These are phyloP conservation scores for Powellomyces hirtus DNA, from an alignment of 192 early-diverging fungal species.

Conservation along the genomic window DNA sequence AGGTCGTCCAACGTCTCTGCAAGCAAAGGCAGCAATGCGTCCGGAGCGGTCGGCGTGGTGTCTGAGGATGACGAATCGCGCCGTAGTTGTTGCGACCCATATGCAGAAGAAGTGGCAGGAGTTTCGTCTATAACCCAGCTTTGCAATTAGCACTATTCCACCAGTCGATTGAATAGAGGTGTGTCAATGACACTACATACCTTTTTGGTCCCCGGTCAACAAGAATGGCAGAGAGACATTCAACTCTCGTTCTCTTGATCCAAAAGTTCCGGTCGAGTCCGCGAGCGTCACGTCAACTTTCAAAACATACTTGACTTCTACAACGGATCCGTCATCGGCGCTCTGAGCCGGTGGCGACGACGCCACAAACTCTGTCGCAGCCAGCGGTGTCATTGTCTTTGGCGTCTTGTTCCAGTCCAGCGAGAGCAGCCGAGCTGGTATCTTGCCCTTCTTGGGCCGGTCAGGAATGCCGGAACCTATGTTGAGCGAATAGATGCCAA, in stretches of 20 bases:
- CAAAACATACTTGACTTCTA: slow-evolving; percentile 22
- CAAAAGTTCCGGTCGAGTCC: background rate
- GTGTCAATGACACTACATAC: background rate
- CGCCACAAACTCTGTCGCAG: slow-evolving; percentile 10
- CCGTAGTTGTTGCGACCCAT: background rate
- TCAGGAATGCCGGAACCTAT: background rate
- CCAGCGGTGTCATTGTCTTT: background rate
- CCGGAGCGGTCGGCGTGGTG: background rate
- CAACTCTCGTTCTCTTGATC: slow-evolving; percentile 1
- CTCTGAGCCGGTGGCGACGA: background rate
- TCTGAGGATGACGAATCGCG: slow-evolving; percentile 8
- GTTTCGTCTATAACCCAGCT: background rate
- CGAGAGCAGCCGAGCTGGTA: background rate
- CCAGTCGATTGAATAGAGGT: background rate
- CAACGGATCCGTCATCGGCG: background rate
- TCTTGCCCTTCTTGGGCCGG: background rate
- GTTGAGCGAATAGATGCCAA: background rate
- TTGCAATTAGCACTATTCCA: too few species aligned
- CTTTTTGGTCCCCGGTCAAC: slow-evolving; percentile 4
- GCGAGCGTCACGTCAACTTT: slow-evolving; percentile 12
- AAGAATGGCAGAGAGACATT: slow-evolving; percentile 13
- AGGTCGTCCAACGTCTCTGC: slow-evolving; percentile 22
- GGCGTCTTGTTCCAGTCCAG: slow-evolving; percentile 8
- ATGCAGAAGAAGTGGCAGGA: background rate
- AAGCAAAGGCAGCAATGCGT: slow-evolving; percentile 23